Conservation (phyloP, 495 filamentous ascomycete genomes). For the Thermochaetoides thermophila region DNA sequence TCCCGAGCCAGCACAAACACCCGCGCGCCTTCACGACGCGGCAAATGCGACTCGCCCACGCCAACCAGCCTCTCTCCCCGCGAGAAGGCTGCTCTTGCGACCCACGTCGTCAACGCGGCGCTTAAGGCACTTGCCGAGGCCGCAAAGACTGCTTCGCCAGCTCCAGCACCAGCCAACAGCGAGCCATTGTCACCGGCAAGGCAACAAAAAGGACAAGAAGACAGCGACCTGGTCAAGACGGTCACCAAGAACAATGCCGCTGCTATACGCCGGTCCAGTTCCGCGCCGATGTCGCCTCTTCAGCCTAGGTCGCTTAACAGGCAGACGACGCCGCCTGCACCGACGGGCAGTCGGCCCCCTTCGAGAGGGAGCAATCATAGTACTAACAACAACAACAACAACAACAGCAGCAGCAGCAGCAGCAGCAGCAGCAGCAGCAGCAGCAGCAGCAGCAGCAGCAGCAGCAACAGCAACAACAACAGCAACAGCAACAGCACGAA, state of each 20-base stretch:
- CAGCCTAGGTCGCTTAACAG: conserved; percentile 40
- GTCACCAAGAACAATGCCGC: conserved; percentile 20
- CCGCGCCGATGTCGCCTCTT: conserved; percentile 34
- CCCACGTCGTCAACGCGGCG: conserved; percentile 64
- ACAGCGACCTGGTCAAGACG: conserved; percentile 23
- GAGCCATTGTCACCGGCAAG: no score
- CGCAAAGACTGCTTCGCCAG: conserved; percentile 44
- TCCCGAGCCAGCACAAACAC: conserved; percentile 13
- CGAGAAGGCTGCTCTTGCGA: conserved; percentile 58
- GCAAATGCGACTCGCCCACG: conserved; percentile 5
- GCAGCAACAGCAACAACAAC: no score
- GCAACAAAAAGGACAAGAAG: no score
- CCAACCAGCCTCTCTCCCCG: conserved; percentile 30
- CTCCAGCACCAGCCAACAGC: conserved; percentile 14
- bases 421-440: no score
- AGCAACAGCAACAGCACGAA: conserved; percentile 21
- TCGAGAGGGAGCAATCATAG: no score
- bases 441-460: no score
- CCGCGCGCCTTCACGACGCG: conserved; percentile 9
- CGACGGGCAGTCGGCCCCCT: no score
- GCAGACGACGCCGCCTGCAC: conserved; percentile 28
- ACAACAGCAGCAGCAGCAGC: no score
- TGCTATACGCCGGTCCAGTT: conserved; percentile 30
- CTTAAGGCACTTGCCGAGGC: conserved; percentile 63
- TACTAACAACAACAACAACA: no score